A percentile compares a stretch with the other conserved stretches of the same genome.
These are phyloP conservation scores for Pseudodiploospora longispora DNA, from an alignment of 2,329 filamentous ascomycete genomes.

Conservation along the genomic window DNA sequence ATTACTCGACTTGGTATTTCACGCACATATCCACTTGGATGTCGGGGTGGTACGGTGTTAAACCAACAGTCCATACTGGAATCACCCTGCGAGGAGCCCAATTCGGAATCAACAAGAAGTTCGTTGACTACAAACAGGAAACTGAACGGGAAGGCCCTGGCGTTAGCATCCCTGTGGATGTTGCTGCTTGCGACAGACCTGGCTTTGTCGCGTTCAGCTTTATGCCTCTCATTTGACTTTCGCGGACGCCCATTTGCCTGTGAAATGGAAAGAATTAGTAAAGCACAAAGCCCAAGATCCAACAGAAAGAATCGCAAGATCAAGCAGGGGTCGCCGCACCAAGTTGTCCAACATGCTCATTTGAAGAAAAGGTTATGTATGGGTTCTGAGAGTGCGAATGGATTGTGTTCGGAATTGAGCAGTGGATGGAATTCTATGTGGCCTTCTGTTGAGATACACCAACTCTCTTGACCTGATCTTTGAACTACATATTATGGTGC, in stretches of 20 bases:
- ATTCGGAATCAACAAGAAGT: constrained; percentile 15
- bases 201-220: neutral
- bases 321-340: too few species aligned
- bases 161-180: neutral
- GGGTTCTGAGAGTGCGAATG: too few species aligned
- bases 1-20: constrained; percentile 27
- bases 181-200: constrained; percentile 1
- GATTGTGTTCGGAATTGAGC: too few species aligned
- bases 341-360: too few species aligned
- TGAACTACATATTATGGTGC: constrained; percentile 7
- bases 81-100: neutral
- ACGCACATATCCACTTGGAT: constrained; percentile 12
- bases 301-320: too few species aligned
- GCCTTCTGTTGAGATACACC: too few species aligned
- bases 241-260: neutral
- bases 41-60: constrained; percentile 24
- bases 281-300: too few species aligned
- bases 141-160: constrained; percentile 9
- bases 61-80: constrained; percentile 15
- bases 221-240: neutral
- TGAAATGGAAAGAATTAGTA: neutral
- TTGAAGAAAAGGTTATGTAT: too few species aligned
- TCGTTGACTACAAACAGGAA: constrained; percentile 35
- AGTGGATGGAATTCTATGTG: too few species aligned
- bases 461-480: neutral